Conservation (phyloP, 148 eudicot genomes). For the Limonium bicolor region DNA sequence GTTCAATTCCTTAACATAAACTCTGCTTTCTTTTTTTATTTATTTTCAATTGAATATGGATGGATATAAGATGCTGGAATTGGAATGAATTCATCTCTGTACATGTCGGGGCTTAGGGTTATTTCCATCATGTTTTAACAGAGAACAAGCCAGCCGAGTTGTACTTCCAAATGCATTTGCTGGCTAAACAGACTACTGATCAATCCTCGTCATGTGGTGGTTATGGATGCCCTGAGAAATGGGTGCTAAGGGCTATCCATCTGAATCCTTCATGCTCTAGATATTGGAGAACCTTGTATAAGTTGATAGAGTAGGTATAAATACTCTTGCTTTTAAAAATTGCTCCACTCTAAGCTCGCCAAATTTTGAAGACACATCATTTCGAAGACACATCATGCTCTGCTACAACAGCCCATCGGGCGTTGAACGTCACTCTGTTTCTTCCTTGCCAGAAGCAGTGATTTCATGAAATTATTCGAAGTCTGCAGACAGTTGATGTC, state of each 20-base stretch:
- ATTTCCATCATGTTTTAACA: no score
- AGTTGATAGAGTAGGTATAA: conserved; percentile 18
- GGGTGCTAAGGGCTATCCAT: conserved; percentile 73
- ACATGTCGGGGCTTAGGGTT: not conserved
- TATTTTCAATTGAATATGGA: no score
- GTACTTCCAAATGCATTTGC: conserved; percentile 78
- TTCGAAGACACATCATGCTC: no score
- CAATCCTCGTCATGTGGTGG: conserved; percentile 11
- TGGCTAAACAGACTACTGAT: conserved; percentile 22
- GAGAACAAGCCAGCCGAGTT: conserved; percentile 65
- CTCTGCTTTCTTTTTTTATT: not conserved
- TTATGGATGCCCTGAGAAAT: conserved; percentile 24
- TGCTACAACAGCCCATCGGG: no score
- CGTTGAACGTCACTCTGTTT: no score
- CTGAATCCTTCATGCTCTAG: conserved; percentile 67
- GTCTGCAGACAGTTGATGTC: no score
- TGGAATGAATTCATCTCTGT: not conserved
- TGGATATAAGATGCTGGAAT: no score
- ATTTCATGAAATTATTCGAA: no score
- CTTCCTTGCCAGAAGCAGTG: no score
- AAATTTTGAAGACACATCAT: no score
- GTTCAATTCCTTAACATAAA: conserved; percentile 25
- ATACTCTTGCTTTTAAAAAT: no score
- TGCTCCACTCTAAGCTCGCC: not conserved
- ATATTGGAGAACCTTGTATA: conserved; percentile 58